These are phyloP conservation scores for Allium sativum DNA, from an alignment of 106 monocot genomes.

Conservation along the genomic window DNA sequence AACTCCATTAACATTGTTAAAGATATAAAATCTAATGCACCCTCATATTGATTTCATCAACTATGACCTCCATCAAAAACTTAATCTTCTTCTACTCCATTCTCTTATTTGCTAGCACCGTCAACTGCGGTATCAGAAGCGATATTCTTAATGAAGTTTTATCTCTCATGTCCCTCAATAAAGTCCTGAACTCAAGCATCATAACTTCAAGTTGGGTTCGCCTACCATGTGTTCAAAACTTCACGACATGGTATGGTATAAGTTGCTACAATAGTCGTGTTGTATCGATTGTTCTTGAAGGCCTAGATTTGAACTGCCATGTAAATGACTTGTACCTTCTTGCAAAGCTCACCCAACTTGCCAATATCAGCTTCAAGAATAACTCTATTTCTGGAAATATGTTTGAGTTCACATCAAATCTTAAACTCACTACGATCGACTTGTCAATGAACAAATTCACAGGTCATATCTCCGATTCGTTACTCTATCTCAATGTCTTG, in stretches of 20 bases:
- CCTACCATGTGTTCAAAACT: background rate
- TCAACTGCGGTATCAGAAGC: background rate
- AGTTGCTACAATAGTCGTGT: constrained; percentile 10
- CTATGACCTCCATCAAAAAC: background rate
- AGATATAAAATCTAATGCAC: too few relatives aligned
- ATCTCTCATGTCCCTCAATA: constrained; percentile 1
- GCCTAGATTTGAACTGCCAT: constrained; percentile 7
- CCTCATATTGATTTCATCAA: background rate
- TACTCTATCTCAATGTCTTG: background rate
- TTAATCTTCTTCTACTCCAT: constrained; percentile 1
- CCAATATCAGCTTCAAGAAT: constrained; percentile 5
- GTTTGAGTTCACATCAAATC: constrained; percentile 17
- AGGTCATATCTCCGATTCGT: constrained; percentile 5
- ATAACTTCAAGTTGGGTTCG: background rate
- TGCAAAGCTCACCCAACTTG: constrained; percentile 13
- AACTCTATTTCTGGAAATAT: constrained; percentile 16
- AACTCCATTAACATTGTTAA: too few relatives aligned
- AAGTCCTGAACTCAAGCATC: background rate
- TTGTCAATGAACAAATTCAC: constrained; percentile 14
- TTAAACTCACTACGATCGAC: constrained; percentile 5
- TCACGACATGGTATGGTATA: constrained; percentile 5
- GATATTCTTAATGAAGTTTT: background rate
- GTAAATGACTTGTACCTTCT: constrained; percentile 4
- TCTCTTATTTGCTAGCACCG: background rate
- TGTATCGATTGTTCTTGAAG: background rate